Conservation (phyloP, 768 basidiomycete species). For the Phanerodontia chrysosporium region DNA sequence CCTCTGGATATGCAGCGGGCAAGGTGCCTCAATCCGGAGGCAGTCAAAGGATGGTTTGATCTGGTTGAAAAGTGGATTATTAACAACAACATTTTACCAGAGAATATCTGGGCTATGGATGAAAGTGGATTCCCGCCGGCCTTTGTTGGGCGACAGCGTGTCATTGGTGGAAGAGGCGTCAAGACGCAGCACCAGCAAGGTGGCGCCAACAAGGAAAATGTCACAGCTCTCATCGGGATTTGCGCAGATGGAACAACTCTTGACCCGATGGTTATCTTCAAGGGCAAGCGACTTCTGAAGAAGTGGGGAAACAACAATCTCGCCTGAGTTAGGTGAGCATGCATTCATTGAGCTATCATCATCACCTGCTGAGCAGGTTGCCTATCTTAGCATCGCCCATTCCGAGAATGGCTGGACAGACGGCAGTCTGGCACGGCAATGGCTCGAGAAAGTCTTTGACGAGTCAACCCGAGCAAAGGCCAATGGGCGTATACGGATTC, state of each 20-base stretch:
- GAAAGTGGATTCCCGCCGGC: constrained; percentile 22
- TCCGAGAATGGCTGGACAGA: constrained; percentile 24
- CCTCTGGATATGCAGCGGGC: constrained; percentile 30
- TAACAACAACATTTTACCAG: neutral
- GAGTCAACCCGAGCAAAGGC: constrained; percentile 32
- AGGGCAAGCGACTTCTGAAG: constrained; percentile 30
- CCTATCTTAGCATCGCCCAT: neutral
- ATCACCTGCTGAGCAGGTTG: too few species aligned
- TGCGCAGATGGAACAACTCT: constrained; percentile 35
- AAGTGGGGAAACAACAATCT: constrained; percentile 34
- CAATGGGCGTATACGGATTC: constrained; percentile 23
- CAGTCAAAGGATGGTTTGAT: constrained; percentile 30
- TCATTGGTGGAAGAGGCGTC: neutral
- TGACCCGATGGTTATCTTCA: constrained; percentile 34
- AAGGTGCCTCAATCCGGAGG: constrained; percentile 25
- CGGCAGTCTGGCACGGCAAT: constrained; percentile 11
- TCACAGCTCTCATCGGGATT: constrained; percentile 34
- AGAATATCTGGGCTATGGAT: constrained; percentile 34
- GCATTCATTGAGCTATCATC: neutral
- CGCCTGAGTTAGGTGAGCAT: constrained; percentile 29
- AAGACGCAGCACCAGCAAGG: constrained; percentile 29
- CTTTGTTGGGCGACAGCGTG: neutral
- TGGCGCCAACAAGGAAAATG: constrained; percentile 29
- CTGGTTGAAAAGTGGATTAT: constrained; percentile 26
- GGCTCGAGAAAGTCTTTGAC: constrained; percentile 27